Evolutionary conservation across 2,329 filamentous ascomycete genomes (phyloP).

Genomic region (Calonectria leucothoes): DNA sequence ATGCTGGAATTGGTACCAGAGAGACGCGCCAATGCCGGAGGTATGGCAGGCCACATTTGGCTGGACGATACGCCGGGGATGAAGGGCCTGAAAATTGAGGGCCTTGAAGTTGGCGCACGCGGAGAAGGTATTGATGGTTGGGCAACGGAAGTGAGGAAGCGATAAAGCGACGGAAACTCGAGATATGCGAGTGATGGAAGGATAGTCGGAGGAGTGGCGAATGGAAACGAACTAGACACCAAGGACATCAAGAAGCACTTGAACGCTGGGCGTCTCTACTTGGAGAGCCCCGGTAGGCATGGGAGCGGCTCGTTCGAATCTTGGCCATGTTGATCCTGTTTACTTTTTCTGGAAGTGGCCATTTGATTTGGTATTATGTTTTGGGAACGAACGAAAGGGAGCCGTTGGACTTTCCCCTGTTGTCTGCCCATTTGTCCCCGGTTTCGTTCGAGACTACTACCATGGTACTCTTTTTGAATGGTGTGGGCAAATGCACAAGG

Average conservation of each 20-base stretch:
- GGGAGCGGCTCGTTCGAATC: slow-evolving; percentile 32
- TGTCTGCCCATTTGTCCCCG: not conserved
- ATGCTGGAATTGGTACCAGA: slow-evolving; percentile 93
- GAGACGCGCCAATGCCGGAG: slow-evolving; percentile 92
- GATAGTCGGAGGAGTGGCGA: slow-evolving; percentile 33
- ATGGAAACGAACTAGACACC: slow-evolving; percentile 22
- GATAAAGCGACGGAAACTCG: slow-evolving; percentile 57
- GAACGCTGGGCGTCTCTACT: slow-evolving; percentile 20
- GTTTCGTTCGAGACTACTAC: slow-evolving; percentile 15
- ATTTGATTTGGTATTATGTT: slow-evolving; percentile 25
- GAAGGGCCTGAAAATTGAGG: slow-evolving; percentile 80
- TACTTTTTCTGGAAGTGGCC: slow-evolving; percentile 17
- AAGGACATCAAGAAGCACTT: slow-evolving; percentile 23
- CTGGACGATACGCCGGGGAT: slow-evolving; percentile 89
- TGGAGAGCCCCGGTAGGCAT: slow-evolving; percentile 19
- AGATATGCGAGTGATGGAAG: not conserved
- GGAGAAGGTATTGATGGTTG: slow-evolving; percentile 96
- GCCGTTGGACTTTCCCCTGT: slow-evolving; percentile 3
- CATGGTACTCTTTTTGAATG: slow-evolving; percentile 22
- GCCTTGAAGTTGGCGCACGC: slow-evolving; percentile 80
- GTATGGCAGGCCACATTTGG: slow-evolving; percentile 90
- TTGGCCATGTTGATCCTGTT: slow-evolving; percentile 20
- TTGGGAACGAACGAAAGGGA: slow-evolving; percentile 21
- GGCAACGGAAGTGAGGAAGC: slow-evolving; percentile 88
- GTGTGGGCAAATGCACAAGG: slow-evolving; percentile 15